These are phyloP conservation scores for Chrysopogon serrulatus DNA, from an alignment of 176 grass and related monocot species.

Conservation along the genomic window DNA sequence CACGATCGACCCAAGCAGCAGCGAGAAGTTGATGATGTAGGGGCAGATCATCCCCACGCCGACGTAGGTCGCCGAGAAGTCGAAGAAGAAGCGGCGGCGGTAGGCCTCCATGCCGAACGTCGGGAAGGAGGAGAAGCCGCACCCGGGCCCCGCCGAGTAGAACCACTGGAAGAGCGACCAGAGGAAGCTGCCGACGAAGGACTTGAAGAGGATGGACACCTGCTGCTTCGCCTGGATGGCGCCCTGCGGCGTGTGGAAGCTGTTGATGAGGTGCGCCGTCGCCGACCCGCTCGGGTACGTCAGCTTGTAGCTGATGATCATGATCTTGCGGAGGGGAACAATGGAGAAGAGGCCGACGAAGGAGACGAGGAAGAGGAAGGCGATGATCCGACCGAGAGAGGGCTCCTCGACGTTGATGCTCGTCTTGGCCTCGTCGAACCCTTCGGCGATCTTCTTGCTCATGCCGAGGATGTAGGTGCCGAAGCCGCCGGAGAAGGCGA, in stretches of 20 bases:
- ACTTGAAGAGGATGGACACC: constrained; percentile 51
- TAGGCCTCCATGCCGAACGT: constrained; percentile 53
- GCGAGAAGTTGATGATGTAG: constrained; percentile 58
- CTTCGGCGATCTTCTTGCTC: constrained; percentile 44
- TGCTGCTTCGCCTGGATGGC: constrained; percentile 52
- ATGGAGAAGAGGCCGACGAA: constrained; percentile 55
- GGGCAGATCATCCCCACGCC: constrained; percentile 74
- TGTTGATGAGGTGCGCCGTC: constrained; percentile 68
- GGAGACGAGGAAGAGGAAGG: constrained; percentile 50
- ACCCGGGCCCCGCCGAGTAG: constrained; percentile 14
- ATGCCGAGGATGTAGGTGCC: constrained; percentile 64
- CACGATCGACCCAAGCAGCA: constrained; percentile 44
- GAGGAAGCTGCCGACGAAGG: constrained; percentile 47
- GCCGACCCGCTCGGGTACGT: constrained; percentile 52
- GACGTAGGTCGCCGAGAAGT: constrained; percentile 61
- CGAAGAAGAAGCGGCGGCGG: constrained; percentile 50
- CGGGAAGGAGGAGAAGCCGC: constrained; percentile 52
- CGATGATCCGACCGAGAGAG: constrained; percentile 46
- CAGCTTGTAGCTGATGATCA: constrained; percentile 60
- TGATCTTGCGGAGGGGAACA: constrained; percentile 36
- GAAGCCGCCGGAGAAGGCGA: constrained; percentile 59
- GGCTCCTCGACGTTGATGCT: constrained; percentile 54
- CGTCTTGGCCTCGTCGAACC: constrained; percentile 39
- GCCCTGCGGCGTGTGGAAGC: constrained; percentile 62
- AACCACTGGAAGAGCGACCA: constrained; percentile 73